Evolutionary conservation across 2,329 filamentous ascomycete genomes (phyloP).

Genomic region (Colletotrichum sp.): DNA sequence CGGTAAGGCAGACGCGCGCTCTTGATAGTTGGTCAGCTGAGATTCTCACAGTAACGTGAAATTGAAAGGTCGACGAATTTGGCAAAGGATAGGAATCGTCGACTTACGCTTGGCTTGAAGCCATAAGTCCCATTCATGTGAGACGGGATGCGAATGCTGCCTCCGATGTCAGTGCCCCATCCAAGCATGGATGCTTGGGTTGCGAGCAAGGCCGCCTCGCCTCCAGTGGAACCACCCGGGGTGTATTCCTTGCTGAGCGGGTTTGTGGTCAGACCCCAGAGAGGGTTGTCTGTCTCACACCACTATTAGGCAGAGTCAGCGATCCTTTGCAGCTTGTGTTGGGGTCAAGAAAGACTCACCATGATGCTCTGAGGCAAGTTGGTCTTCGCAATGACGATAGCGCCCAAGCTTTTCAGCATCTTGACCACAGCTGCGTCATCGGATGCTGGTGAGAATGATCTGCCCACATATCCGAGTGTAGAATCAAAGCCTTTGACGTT

Average conservation of each 20-base stretch:
- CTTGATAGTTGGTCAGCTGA: constrained; percentile 32
- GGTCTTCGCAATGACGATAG: constrained; percentile 70
- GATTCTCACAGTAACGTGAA: not conserved
- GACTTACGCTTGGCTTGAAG: constrained; percentile 29
- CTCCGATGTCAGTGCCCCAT: constrained; percentile 46
- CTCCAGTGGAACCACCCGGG: constrained; percentile 69
- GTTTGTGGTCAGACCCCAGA: constrained; percentile 67
- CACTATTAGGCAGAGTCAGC: constrained; percentile 29
- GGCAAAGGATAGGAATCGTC: not conserved
- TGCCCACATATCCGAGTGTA: constrained; percentile 56
- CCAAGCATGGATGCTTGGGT: constrained; percentile 44
- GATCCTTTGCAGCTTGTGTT: not conserved
- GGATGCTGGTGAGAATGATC: constrained; percentile 51
- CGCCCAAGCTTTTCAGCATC: constrained; percentile 61
- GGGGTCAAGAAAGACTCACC: constrained; percentile 36
- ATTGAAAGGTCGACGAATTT: not conserved
- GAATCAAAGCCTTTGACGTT: constrained; percentile 55
- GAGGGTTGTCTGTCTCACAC: constrained; percentile 45
- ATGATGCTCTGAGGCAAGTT: constrained; percentile 68
- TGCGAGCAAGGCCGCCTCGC: constrained; percentile 47
- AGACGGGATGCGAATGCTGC: constrained; percentile 43
- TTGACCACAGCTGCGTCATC: constrained; percentile 62
- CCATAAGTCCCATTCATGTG: constrained; percentile 37
- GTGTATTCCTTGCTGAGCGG: constrained; percentile 64
- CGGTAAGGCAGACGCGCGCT: constrained; percentile 62